These are phyloP conservation scores for Termitomyces sp. DNA, from an alignment of 768 basidiomycete genomes.

Conservation along the genomic window DNA sequence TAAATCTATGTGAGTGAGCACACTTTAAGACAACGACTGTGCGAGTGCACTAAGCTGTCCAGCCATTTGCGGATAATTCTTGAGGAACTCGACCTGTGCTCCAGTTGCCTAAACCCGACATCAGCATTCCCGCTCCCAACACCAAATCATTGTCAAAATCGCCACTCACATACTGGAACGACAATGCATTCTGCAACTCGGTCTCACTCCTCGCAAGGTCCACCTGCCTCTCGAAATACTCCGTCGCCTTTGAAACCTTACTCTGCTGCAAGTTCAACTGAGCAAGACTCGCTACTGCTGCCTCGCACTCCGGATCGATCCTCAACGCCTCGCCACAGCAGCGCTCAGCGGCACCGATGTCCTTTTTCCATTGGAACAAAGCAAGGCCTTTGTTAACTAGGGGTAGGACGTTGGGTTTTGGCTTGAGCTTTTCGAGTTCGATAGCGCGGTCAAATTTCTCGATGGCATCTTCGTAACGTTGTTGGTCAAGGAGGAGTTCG, in stretches of 20 bases:
- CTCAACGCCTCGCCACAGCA: conserved; percentile 85
- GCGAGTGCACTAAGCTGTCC: conserved; percentile 49
- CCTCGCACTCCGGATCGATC: conserved; percentile 92
- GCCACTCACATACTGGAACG: conserved; percentile 69
- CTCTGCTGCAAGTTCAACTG: conserved; percentile 90
- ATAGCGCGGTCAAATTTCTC: conserved; percentile 92
- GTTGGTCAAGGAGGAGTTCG: conserved; percentile 90
- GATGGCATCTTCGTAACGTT: conserved; percentile 80
- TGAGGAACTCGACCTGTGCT: conserved; percentile 78
- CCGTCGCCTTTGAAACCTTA: conserved; percentile 79
- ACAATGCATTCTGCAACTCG: too few species aligned
- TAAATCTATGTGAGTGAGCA: background rate
- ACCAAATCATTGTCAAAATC: background rate
- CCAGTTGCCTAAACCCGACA: conserved; percentile 54
- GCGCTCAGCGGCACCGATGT: conserved; percentile 72
- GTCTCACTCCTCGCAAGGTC: conserved; percentile 89
- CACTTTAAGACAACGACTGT: conserved; percentile 14
- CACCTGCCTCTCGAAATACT: conserved; percentile 80
- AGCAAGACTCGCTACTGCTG: conserved; percentile 92
- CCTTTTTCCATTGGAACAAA: conserved; percentile 93
- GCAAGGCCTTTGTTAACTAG: conserved; percentile 98
- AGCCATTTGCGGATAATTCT: conserved; percentile 82
- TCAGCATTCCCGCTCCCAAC: background rate
- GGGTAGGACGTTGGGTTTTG: conserved; percentile 79
- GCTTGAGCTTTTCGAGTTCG: conserved; percentile 77